These are phyloP conservation scores for Drechslerella coelobrocha DNA, from an alignment of 2,329 filamentous ascomycete genomes.

Conservation along the genomic window DNA sequence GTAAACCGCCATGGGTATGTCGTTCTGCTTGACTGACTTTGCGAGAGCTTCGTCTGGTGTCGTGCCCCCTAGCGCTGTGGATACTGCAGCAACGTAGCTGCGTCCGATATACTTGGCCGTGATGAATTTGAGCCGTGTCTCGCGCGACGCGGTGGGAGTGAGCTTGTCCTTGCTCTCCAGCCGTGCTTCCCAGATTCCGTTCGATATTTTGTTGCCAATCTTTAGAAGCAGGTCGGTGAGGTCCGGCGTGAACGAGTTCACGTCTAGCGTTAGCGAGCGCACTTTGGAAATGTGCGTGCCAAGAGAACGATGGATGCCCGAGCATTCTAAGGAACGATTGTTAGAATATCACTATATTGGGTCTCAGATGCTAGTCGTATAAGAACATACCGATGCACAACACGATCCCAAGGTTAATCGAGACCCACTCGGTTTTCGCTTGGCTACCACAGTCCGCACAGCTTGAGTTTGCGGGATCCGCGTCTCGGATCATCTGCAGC, in stretches of 20 bases:
- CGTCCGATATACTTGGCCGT: constrained; percentile 91
- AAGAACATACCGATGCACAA: constrained; percentile 66
- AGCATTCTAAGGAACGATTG: constrained; percentile 76
- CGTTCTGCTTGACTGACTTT: constrained; percentile 93
- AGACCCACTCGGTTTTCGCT: constrained; percentile 97
- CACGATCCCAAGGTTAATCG: constrained; percentile 94
- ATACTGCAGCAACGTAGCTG: constrained; percentile 79
- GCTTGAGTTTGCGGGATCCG: constrained; percentile 88
- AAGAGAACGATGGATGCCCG: constrained; percentile 92
- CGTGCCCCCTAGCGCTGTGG: constrained; percentile 70
- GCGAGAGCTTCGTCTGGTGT: constrained; percentile 87
- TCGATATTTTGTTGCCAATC: constrained; percentile 91
- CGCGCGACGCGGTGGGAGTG: constrained; percentile 76
- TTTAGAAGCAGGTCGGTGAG: constrained; percentile 92
- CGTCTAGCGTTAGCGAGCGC: constrained; percentile 91
- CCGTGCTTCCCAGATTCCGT: constrained; percentile 93
- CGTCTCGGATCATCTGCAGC: constrained; percentile 83
- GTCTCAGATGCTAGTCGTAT: background rate
- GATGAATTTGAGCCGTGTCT: constrained; percentile 93
- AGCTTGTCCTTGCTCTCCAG: constrained; percentile 79
- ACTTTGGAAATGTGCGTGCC: constrained; percentile 98
- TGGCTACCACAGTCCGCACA: constrained; percentile 94
- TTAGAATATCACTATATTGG: constrained; percentile 13
- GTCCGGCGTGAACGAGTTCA: constrained; percentile 93
- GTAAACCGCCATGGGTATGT: constrained; percentile 91